phyloP scores from a whole-genome alignment of 352 stramenopile genomes.

The Phytopythium sindhum region DNA sequence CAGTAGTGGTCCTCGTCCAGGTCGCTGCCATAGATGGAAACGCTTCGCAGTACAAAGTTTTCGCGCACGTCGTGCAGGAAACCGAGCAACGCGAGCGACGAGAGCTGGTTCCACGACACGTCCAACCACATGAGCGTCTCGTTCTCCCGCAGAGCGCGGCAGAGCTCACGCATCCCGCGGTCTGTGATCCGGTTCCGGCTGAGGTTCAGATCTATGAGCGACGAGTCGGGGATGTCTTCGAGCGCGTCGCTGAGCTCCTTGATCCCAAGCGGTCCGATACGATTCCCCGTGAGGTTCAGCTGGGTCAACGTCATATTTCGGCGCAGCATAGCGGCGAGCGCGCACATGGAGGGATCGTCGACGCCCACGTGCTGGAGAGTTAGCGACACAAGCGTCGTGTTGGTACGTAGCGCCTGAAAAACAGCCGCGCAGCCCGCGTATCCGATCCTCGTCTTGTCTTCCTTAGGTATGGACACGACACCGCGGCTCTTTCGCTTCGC shows the following conservation, averaged over 20 bases:
- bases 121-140: slow-evolving; percentile 66
- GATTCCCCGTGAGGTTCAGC: slow-evolving; percentile 49
- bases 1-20: slow-evolving; percentile 45
- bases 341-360: slow-evolving; percentile 43
- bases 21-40: slow-evolving; percentile 52
- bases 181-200: slow-evolving; percentile 52
- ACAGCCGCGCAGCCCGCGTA: slow-evolving; percentile 35
- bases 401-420: slow-evolving; percentile 52
- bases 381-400: slow-evolving; percentile 43
- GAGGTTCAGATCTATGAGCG: slow-evolving; percentile 54
- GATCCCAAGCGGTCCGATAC: slow-evolving; percentile 44
- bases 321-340: slow-evolving; percentile 56
- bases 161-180: slow-evolving; percentile 33
- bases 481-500: neutral
- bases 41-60: slow-evolving; percentile 53
- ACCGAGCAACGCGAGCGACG: slow-evolving; percentile 32
- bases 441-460: slow-evolving; percentile 14
- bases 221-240: slow-evolving; percentile 57
- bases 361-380: slow-evolving; percentile 44
- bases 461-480: neutral
- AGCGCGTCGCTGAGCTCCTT: slow-evolving; percentile 51
- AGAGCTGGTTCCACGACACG: slow-evolving; percentile 64
- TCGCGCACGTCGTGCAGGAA: slow-evolving; percentile 43
- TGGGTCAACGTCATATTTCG: slow-evolving; percentile 57
- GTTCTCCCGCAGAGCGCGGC: slow-evolving; percentile 54